These are phyloP conservation scores for Septoria linicola DNA, from an alignment of 2,329 filamentous ascomycete genomes.

Conservation along the genomic window DNA sequence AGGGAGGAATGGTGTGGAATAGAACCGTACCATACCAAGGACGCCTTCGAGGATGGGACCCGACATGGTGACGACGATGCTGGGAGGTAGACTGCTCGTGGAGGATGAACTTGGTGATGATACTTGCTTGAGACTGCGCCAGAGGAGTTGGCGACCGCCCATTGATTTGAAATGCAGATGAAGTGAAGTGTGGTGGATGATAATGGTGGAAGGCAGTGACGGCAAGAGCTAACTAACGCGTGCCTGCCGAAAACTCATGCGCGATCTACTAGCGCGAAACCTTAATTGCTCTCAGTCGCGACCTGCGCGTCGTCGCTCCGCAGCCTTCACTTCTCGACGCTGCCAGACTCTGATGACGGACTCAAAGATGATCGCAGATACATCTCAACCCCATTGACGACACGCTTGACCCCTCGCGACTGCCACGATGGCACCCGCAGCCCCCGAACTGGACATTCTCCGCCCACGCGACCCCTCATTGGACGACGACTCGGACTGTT, in stretches of 20 bases:
- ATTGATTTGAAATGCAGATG: slow-evolving; percentile 15
- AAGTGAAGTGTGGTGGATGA: not conserved
- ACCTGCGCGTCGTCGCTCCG: not conserved
- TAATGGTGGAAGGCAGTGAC: not conserved
- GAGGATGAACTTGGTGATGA: slow-evolving; percentile 11
- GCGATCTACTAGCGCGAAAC: too few relatives aligned
- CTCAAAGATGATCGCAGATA: slow-evolving; percentile 12
- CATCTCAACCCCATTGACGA: slow-evolving; percentile 1
- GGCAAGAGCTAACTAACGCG: too few relatives aligned
- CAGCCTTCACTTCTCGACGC: too few relatives aligned
- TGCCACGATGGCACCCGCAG: slow-evolving; percentile 33
- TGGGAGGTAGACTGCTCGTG: not conserved
- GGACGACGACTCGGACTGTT: slow-evolving; percentile 50
- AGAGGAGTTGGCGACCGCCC: slow-evolving; percentile 30
- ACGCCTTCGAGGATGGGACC: slow-evolving; percentile 55
- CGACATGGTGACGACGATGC: slow-evolving; percentile 18
- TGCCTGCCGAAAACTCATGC: too few relatives aligned
- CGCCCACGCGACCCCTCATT: slow-evolving; percentile 43
- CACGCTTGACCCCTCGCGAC: slow-evolving; percentile 2
- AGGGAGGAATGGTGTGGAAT: slow-evolving; percentile 9
- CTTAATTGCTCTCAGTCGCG: too few relatives aligned
- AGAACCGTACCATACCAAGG: slow-evolving; percentile 52
- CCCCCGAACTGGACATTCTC: slow-evolving; percentile 41
- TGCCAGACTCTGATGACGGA: too few relatives aligned
- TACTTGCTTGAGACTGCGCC: slow-evolving; percentile 24